Evolutionary conservation across 2,329 filamentous ascomycete species (phyloP).

Genomic region (Alternaria ventricosa): DNA sequence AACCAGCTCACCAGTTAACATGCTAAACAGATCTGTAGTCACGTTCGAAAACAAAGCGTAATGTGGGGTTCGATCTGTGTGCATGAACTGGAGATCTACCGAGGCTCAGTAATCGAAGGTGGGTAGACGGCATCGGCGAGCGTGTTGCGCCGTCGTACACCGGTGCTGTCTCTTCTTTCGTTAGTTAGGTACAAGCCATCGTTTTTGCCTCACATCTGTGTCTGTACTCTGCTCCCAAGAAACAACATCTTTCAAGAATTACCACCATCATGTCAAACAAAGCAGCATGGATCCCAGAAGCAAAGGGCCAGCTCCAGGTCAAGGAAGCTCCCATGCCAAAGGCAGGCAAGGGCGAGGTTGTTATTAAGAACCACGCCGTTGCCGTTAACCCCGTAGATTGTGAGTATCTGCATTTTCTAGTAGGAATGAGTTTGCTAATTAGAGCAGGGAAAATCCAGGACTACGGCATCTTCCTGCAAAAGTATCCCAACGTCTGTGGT

Average conservation of each 20-base stretch:
- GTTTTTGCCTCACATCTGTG: not conserved
- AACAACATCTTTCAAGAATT: not conserved
- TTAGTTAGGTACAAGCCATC: not conserved
- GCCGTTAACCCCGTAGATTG: constrained; percentile 45
- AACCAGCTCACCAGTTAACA: not conserved
- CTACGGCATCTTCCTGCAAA: constrained; percentile 43
- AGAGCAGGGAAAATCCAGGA: constrained; percentile 43
- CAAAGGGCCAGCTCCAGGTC: constrained; percentile 38
- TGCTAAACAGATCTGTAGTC: not conserved
- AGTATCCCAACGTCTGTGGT: constrained; percentile 47
- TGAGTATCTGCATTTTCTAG: constrained; percentile 8
- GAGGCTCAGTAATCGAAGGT: not conserved
- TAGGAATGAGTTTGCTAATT: constrained; percentile 4
- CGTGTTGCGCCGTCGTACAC: not conserved
- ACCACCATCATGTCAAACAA: constrained; percentile 36
- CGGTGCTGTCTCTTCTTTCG: not conserved
- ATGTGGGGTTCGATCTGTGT: not conserved
- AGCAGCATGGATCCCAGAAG: constrained; percentile 41
- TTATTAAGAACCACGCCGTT: constrained; percentile 43
- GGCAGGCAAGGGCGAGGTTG: constrained; percentile 39
- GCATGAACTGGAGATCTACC: not conserved
- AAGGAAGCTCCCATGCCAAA: constrained; percentile 37
- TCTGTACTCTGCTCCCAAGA: not conserved
- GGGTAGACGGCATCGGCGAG: not conserved
- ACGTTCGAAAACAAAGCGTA: not conserved